Evolutionary conservation across 164 flowering plant genomes (phyloP).

Genomic region (Tetracentron sinense): DNA sequence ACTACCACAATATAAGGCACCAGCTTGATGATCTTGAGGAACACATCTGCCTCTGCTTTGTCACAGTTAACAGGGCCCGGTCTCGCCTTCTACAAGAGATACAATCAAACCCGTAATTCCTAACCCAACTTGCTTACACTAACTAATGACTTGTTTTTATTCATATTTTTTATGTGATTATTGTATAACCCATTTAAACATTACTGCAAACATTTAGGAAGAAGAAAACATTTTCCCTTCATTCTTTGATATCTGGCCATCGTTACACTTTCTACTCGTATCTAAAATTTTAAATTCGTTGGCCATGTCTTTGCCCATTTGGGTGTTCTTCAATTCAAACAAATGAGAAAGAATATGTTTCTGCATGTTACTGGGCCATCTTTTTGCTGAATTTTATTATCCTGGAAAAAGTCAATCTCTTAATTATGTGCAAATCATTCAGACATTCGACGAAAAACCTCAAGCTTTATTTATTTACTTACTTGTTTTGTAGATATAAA

Average conservation of each 20-base stretch:
- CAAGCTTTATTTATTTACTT: neutral
- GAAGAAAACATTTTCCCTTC: neutral
- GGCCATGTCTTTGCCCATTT: too few species aligned
- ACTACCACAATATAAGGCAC: conserved; percentile 28
- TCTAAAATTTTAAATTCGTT: too few species aligned
- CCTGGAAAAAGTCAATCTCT: neutral
- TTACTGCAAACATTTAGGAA: neutral
- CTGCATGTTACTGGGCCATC: too few species aligned
- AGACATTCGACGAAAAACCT: neutral
- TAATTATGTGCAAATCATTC: neutral
- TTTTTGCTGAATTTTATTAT: too few species aligned
- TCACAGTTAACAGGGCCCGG: conserved; percentile 61
- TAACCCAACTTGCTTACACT: neutral
- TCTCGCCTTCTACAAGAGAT: conserved; percentile 56
- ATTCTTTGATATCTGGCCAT: too few species aligned
- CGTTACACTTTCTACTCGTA: too few species aligned
- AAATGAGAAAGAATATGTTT: too few species aligned
- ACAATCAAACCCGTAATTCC: conserved; percentile 18
- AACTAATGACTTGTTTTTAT: neutral
- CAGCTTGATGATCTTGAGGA: conserved; percentile 70
- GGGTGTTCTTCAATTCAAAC: too few species aligned
- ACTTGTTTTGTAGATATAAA: neutral
- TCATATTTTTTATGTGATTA: too few species aligned
- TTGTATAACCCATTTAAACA: neutral
- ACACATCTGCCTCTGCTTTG: conserved; percentile 60